Base-by-base conservation (phyloP, 768 basidiomycete genomes). In the Xerocomellus intermedius region DNA sequence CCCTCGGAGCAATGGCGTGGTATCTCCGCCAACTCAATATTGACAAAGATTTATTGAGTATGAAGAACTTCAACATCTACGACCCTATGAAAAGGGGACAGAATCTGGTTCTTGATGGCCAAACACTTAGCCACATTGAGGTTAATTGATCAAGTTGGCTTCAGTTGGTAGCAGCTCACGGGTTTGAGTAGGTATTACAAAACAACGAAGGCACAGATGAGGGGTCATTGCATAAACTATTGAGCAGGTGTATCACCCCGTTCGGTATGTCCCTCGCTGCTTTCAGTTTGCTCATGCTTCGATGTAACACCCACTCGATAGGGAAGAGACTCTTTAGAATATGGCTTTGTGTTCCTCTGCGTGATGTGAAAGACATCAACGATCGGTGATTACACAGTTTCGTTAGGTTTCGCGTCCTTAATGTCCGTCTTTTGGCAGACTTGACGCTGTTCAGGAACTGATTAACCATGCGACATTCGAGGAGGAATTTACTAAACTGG, bases 21-120 rank as follows among this genome's bases (percentile, higher is more conserved):
- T 94, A 94, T 68, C 82, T 98, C 14, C 85, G 89, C 36, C 91
- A 92, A 57, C 80, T 99, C 38, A 98, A 98, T 66, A 93, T 98
- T 58, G 96, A 95, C 74, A 90, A 92, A 67, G 95, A 98, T 59
- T 85, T 99, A 52, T 71, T 99, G 64, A 91, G 86, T 51, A 94
- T 97, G 88, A 89, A 85, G 74, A 98, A 98, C 68, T 99, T 99
- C 80, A 95, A 98, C 62, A 79, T 97, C 37, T 97, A 96, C 66
- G 94, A 98, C 70, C 97, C 97, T 0, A 93, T 98, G 83, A 87
- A 89, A 68, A 80, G 81, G 56, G 94, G 94, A n/a, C 79, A 86
- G 66, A 90, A 86, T 26, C 73, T 98, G 52, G 80, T 91, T 0
- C 78, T 99, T 41, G 95, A 99, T 70, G 97, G 97, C 3, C 94